Evolutionary conservation across 768 basidiomycete genomes (phyloP), one percentile per base, ranked within the genome.

Genomic region (Boletus pseudopeckii): DNA sequence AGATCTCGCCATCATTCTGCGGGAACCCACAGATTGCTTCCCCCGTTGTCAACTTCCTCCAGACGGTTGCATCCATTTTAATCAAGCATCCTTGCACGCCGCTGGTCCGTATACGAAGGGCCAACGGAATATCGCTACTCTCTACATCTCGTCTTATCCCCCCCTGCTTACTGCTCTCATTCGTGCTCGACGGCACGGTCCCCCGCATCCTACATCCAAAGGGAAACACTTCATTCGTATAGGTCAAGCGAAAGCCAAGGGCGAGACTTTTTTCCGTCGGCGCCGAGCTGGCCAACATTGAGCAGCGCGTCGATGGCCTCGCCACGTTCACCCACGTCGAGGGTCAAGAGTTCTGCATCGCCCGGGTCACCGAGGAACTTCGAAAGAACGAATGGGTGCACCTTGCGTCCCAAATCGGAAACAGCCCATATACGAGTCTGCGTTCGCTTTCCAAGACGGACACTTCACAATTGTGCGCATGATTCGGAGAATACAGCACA

Each of bases 371-470:
- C 1, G 18, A 47, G 10, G 48, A 26, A 11, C 45, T 66, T 0
- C 10, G 28, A 15, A 24, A 18, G 38, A 48, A 50, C 18, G 14
- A 43, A 0, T 68, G 53, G 57, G 57, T 61, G 4, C 67, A 67
- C 36, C 45, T 68, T 34, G 60, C 64, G 4, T 24, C 24, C 24
- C 24, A 24, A 24, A 4, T 24, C 24, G 4, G 24, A 24, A 24
- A 24, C 24, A 24, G 24, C 24, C 24, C 22, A 22, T 22, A 24
- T 24, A 4, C 4, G 4, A 24, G 24, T 24, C 3, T 24, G 24
- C 4, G 4, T 24, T 24, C 24, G 4, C 24, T 24, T 4, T 24
- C 24, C 24, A 24, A 3, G 4, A 24, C 4, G 4, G 24, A 24
- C 24, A 24, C 3, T 24, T 24, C 24, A 24, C 24, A 24, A 4